Evolutionary conservation across 306 rosid species (phyloP).

Genomic region (Acacia melanoxylon): DNA sequence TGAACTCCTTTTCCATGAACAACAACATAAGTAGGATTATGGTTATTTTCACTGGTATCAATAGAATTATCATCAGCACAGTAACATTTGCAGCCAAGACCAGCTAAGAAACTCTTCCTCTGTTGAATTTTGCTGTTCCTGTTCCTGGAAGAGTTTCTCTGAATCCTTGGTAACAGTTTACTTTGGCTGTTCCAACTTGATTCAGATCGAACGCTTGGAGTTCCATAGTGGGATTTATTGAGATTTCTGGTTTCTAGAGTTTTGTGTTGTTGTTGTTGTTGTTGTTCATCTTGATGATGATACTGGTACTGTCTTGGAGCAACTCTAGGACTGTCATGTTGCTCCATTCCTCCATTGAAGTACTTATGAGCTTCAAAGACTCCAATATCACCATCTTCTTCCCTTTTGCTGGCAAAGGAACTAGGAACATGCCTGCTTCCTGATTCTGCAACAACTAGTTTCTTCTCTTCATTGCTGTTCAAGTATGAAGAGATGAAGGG

Average conservation of each 20-base stretch:
- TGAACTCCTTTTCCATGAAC: conserved; percentile 33
- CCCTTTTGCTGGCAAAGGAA: conserved; percentile 23
- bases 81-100: conserved; percentile 60
- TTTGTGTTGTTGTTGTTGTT: not conserved
- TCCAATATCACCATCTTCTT: conserved; percentile 75
- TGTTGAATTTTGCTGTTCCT: conserved; percentile 29
- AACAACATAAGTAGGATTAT: conserved; percentile 17
- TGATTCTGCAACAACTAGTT: conserved; percentile 27
- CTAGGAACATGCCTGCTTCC: conserved; percentile 24
- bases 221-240: conserved; percentile 40
- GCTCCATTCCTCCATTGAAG: conserved; percentile 63
- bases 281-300: conserved; percentile 31
- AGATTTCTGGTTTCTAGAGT: conserved; percentile 30
- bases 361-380: conserved; percentile 89
- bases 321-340: conserved; percentile 34
- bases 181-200: conserved; percentile 82
- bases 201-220: conserved; percentile 73
- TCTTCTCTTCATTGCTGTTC: conserved; percentile 32
- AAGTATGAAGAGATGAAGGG: conserved; percentile 41
- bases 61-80: conserved; percentile 72
- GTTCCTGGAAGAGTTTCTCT: conserved; percentile 18
- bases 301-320: conserved; percentile 34
- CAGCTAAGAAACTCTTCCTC: conserved; percentile 51
- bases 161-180: conserved; percentile 38
- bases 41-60: conserved; percentile 46